Base-by-base conservation (phyloP, 768 basidiomycete species). In the Lactarius tabidus region DNA sequence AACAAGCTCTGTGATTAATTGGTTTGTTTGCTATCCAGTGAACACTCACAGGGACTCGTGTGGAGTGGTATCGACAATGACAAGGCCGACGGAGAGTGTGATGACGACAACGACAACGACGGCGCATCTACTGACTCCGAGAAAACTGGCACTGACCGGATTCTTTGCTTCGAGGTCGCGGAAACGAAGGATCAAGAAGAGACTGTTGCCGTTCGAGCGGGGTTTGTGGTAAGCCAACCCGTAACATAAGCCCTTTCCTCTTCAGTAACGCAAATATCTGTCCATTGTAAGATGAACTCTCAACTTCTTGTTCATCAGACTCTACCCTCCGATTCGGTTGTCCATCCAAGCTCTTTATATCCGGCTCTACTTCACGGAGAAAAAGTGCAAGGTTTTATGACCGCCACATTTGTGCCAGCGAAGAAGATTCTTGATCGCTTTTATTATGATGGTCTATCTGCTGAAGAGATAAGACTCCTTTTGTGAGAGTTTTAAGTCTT, bases 111-210 rank as follows among this genome's bases (percentile, higher is more conserved):
- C 1, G 60, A 72, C 51, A 14, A 17, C 51, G 51, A 6, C 29
- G 65, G 69, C n/a, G 59, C 53, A 1, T 67, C 72, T 12, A 43
- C 71, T 14, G 78, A 78, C 2, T 74, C 80, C 8, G 80, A 78
- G 0, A 75, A 83, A 14, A 77, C 80, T 12, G 76, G 78, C 15
- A 74, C 72, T 1, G 83, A 82, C 45, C 76, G 84, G 8, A 72
- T 86, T 62, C 82, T 80, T 68, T 78, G 77, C 0, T 86, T 84
- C 57, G 79, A 82, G 58, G 85, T 87, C 1, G 73, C 77, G 0
- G 83, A 86, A 71, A 84, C 81, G 2, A 78, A 78, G n/a, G 83
- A 85, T 54, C 82, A 85, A 68, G 83, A 83, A 57, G 85, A 85
- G 68, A 76, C 77, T 2, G 82, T 84, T 4, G 70, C 71, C 2